Evolutionary conservation across 306 rosid genomes (phyloP).

Genomic region (Cercis canadensis): DNA sequence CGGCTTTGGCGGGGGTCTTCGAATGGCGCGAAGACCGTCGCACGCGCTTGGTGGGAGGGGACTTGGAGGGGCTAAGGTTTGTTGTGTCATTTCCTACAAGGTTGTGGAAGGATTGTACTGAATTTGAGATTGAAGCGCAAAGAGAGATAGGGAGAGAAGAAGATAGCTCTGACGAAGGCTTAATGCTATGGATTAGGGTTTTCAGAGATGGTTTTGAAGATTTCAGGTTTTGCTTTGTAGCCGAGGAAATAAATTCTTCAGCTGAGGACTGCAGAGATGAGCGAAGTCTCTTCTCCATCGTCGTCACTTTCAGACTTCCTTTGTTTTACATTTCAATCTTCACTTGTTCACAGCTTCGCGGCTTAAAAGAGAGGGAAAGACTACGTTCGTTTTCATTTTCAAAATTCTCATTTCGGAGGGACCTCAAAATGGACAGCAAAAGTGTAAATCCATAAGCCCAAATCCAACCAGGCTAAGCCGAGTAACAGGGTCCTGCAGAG

Average conservation of each 20-base stretch:
- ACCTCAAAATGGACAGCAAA: too few species aligned
- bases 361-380: too few species aligned
- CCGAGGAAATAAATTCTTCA: constrained; percentile 60
- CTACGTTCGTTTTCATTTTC: too few species aligned
- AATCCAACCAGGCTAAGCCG: too few species aligned
- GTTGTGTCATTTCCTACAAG: too few species aligned
- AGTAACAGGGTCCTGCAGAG: too few species aligned
- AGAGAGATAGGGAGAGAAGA: constrained; percentile 75
- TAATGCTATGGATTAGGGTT: constrained; percentile 70
- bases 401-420: too few species aligned
- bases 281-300: constrained; percentile 43
- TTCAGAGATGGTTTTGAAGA: constrained; percentile 68
- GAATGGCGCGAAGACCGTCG: constrained; percentile 69
- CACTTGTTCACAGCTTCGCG: too few species aligned
- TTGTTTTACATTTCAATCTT: too few species aligned
- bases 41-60: constrained; percentile 68
- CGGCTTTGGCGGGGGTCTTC: constrained; percentile 32
- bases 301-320: too few species aligned
- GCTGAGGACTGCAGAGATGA: constrained; percentile 68
- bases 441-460: too few species aligned
- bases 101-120: constrained; percentile 29
- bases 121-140: constrained; percentile 47
- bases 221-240: constrained; percentile 56
- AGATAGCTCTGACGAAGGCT: constrained; percentile 59
- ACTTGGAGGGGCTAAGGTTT: constrained; percentile 19